These are phyloP conservation scores for Lathyrus tuberosus DNA, from an alignment of 306 rosid genomes.

Conservation along the genomic window DNA sequence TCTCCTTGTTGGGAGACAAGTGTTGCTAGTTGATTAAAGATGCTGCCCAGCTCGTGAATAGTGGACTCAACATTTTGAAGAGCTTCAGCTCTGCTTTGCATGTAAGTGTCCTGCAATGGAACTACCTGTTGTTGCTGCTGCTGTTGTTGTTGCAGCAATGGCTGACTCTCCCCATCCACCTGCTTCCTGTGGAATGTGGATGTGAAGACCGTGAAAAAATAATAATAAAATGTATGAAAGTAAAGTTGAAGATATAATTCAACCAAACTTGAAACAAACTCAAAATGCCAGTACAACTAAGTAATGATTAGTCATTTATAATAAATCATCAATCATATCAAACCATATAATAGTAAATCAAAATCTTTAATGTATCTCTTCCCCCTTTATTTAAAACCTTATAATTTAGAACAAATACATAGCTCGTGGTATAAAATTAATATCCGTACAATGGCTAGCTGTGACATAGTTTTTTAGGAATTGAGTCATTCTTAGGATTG, in stretches of 20 bases:
- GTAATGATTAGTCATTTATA: slow-evolving; percentile 10
- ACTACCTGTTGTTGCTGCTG: slow-evolving; percentile 80
- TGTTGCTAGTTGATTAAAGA: slow-evolving; percentile 92
- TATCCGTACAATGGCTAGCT: background rate
- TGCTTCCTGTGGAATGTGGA: slow-evolving; percentile 68
- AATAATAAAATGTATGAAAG: slow-evolving; percentile 13
- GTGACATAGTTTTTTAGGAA: background rate
- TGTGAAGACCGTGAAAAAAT: slow-evolving; percentile 26
- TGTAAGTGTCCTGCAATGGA: slow-evolving; percentile 89
- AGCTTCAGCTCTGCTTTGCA: slow-evolving; percentile 99
- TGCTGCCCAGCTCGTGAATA: slow-evolving; percentile 91
- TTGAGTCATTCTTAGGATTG: background rate
- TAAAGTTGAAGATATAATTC: slow-evolving; percentile 17
- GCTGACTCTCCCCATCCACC: slow-evolving; percentile 85
- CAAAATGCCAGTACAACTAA: background rate
- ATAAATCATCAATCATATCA: background rate
- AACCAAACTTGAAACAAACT: background rate
- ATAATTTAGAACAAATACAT: slow-evolving; percentile 1
- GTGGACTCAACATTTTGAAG: slow-evolving; percentile 97
- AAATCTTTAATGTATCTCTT: background rate
- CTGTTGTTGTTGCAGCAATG: slow-evolving; percentile 66
- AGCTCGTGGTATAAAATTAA: background rate
- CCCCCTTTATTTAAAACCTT: slow-evolving; percentile 5
- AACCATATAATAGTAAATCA: background rate
- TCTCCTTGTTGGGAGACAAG: slow-evolving; percentile 98